These are phyloP conservation scores for Ocimum tenuiflorum DNA, from an alignment of 257 asterid genomes.

Conservation along the genomic window DNA sequence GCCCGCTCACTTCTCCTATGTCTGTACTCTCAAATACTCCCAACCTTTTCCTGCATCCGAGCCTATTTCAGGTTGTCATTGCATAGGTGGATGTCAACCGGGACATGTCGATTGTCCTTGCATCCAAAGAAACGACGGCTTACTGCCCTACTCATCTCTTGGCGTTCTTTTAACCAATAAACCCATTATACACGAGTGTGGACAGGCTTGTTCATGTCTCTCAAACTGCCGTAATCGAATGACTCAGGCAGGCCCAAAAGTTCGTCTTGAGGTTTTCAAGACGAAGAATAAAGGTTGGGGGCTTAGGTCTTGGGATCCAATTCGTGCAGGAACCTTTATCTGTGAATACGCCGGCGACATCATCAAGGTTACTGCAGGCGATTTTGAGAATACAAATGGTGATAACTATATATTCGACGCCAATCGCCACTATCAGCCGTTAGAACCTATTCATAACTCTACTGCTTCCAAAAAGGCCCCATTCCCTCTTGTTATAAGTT, in stretches of 20 bases:
- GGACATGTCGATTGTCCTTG: conserved; percentile 64
- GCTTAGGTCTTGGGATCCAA: conserved; percentile 96
- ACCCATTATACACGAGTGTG: conserved; percentile 65
- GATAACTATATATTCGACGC: conserved; percentile 66
- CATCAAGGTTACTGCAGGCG: conserved; percentile 26
- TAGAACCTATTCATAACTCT: conserved; percentile 39
- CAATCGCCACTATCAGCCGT: conserved; percentile 52
- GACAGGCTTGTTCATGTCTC: conserved; percentile 63
- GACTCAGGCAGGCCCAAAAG: conserved; percentile 64
- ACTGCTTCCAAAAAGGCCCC: conserved; percentile 38
- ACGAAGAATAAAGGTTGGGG: conserved; percentile 91
- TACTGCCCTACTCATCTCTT: conserved; percentile 55
- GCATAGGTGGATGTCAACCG: conserved; percentile 76
- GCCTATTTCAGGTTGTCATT: conserved; percentile 52
- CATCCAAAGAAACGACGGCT: conserved; percentile 47
- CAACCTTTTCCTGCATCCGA: conserved; percentile 45
- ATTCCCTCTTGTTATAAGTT: conserved; percentile 67
- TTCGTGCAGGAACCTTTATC: conserved; percentile 70
- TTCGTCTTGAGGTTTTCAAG: conserved; percentile 73
- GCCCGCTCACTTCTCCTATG: conserved; percentile 79
- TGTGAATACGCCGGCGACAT: conserved; percentile 89
- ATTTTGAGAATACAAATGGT: conserved; percentile 37
- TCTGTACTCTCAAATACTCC: conserved; percentile 48
- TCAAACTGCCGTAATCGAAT: conserved; percentile 64
- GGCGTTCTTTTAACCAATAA: conserved; percentile 54